These are phyloP conservation scores for Leishmania arabica DNA, from an alignment of 208 protist genomes.

Conservation along the genomic window DNA sequence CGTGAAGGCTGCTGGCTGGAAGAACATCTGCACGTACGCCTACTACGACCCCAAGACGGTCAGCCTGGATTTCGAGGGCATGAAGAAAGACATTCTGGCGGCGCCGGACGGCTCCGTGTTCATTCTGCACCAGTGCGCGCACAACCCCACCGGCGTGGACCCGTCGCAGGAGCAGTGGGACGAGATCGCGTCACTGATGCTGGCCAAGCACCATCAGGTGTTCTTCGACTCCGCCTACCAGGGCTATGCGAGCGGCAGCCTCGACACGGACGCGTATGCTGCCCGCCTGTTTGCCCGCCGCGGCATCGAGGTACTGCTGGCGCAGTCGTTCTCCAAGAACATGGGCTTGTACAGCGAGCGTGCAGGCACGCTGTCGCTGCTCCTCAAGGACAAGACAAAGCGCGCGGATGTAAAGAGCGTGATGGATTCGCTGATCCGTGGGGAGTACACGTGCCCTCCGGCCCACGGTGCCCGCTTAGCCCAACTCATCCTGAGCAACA, in stretches of 20 bases:
- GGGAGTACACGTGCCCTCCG: constrained; percentile 96
- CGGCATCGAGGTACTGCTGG: constrained; percentile 86
- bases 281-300: constrained; percentile 71
- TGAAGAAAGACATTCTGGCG: constrained; percentile 67
- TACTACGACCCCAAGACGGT: constrained; percentile 80
- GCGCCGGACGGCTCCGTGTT: constrained; percentile 92
- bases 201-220: constrained; percentile 81
- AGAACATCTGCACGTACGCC: constrained; percentile 63
- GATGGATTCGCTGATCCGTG: constrained; percentile 88
- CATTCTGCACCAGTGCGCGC: constrained; percentile 97
- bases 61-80: constrained; percentile 86
- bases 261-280: constrained; percentile 94
- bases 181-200: constrained; percentile 89
- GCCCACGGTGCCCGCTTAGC: constrained; percentile 96
- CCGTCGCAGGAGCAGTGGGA: constrained; percentile 96
- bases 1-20: constrained; percentile 60
- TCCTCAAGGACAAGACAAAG: constrained; percentile 47
- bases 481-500: constrained; percentile 85
- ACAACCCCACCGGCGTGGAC: constrained; percentile 99
- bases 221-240: constrained; percentile 98
- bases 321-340: constrained; percentile 98
- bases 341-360: constrained; percentile 98
- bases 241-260: constrained; percentile 96
- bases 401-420: constrained; percentile 75
- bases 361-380: constrained; percentile 89